A percentile compares a stretch with the other conserved stretches of the same genome.
phyloP scores from a whole-genome alignment of 495 filamentous ascomycete genomes.

The Pseudomonodictys pantanalensis region DNA sequence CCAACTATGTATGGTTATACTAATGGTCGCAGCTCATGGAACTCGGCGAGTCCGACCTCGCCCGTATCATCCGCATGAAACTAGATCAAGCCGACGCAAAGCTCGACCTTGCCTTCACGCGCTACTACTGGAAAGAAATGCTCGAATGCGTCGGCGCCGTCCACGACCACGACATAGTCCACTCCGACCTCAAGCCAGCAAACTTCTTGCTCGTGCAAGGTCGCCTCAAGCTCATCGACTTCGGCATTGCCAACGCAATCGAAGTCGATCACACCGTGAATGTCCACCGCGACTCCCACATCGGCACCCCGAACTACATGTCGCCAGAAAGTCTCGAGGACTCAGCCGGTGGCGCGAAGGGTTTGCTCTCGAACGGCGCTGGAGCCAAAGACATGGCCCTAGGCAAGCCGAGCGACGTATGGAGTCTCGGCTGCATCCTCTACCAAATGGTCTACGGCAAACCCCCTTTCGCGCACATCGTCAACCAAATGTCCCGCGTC shows the following conservation, averaged over 20 bases:
- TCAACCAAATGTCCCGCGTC: constrained; percentile 70
- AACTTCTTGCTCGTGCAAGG: constrained; percentile 55
- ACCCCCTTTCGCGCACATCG: constrained; percentile 88
- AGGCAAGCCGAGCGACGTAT: constrained; percentile 92
- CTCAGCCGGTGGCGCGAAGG: constrained; percentile 62
- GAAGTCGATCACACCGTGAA: constrained; percentile 90
- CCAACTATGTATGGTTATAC: not conserved
- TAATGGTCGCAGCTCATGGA: constrained; percentile 72
- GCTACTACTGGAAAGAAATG: constrained; percentile 99
- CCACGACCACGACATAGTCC: constrained; percentile 84
- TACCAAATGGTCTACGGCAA: constrained; percentile 97
- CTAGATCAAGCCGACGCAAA: constrained; percentile 61
- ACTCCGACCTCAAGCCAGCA: constrained; percentile 93
- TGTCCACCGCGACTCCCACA: constrained; percentile 90
- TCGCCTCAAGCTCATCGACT: constrained; percentile 53
- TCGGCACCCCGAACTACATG: constrained; percentile 99
- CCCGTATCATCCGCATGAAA: constrained; percentile 74
- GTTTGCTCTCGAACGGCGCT: constrained; percentile 49
- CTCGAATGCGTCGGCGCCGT: constrained; percentile 89
- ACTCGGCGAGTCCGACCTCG: constrained; percentile 92
- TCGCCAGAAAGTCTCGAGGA: constrained; percentile 90
- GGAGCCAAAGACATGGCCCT: constrained; percentile 76
- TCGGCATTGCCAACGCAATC: constrained; percentile 96
- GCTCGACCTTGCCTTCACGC: constrained; percentile 86
- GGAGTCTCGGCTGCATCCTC: constrained; percentile 92